Percentiles rank a stretch among this genome's conserved stretches.
Evolutionary conservation across 2,329 filamentous ascomycete species (phyloP).

Genomic region (Rutstroemia sp.): DNA sequence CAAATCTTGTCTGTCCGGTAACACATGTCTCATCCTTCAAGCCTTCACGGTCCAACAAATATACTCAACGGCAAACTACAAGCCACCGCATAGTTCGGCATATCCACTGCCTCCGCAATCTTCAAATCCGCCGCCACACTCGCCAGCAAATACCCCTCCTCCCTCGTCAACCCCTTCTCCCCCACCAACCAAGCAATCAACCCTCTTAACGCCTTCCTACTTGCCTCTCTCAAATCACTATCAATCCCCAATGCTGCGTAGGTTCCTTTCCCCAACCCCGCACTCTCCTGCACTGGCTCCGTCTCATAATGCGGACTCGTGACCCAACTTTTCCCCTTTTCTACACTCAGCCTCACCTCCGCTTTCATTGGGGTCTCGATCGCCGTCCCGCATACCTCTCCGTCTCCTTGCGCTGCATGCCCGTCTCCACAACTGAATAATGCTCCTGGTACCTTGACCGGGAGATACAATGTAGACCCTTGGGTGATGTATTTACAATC

Average conservation of each 20-base stretch:
- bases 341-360: constrained; percentile 39
- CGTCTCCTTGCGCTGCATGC: constrained; percentile 47
- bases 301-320: constrained; percentile 42
- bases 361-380: constrained; percentile 47
- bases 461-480: constrained; percentile 41
- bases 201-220: constrained; percentile 40
- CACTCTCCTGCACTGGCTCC: constrained; percentile 12
- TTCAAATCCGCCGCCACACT: constrained; percentile 43
- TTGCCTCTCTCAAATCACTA: constrained; percentile 39
- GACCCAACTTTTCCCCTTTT: constrained; percentile 39
- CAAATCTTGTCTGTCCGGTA: too few relatives aligned
- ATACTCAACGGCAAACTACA: constrained; percentile 42
- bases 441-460: constrained; percentile 41
- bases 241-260: constrained; percentile 43
- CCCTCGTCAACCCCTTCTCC: constrained; percentile 37
- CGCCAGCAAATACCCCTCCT: constrained; percentile 45
- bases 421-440: constrained; percentile 48
- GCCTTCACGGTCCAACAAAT: constrained; percentile 29
- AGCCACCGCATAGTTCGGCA: constrained; percentile 45
- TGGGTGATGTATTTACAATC: constrained; percentile 43
- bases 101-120: constrained; percentile 45
- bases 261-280: constrained; percentile 30
- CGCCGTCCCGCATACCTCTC: constrained; percentile 48
- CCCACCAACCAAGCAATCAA: constrained; percentile 41
- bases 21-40: too few relatives aligned